These are phyloP conservation scores for Cerrena zonata DNA, from an alignment of 1,284 basidiomycete genomes.

Conservation along the genomic window DNA sequence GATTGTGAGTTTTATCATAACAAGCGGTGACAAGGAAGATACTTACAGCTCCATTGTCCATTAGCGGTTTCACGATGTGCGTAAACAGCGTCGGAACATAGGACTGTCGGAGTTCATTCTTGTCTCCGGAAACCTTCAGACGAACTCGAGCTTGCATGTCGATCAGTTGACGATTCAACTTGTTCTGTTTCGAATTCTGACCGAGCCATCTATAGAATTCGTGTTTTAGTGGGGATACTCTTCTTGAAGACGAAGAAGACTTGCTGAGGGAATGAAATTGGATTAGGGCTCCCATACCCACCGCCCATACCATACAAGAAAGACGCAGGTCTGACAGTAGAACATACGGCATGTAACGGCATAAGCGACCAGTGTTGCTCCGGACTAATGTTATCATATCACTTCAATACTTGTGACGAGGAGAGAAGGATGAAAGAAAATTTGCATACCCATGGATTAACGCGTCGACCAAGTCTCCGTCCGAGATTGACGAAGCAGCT, in stretches of 20 bases:
- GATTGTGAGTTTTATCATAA: background rate
- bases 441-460: constrained; percentile 86
- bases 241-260: constrained; percentile 24
- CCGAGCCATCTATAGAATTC: constrained; percentile 76
- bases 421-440: background rate
- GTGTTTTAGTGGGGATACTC: background rate
- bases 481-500: constrained; percentile 87
- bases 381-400: constrained; percentile 54
- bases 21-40: background rate
- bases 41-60: constrained; percentile 63
- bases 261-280: constrained; percentile 78
- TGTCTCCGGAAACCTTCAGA: constrained; percentile 84
- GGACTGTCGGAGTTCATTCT: constrained; percentile 82
- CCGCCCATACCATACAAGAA: constrained; percentile 70
- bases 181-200: constrained; percentile 89
- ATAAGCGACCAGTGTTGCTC: constrained; percentile 96
- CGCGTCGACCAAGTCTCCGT: constrained; percentile 90
- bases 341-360: constrained; percentile 88
- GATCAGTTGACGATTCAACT: constrained; percentile 74
- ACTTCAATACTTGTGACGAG: constrained; percentile 2
- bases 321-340: constrained; percentile 81
- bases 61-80: constrained; percentile 74
- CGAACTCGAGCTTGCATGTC: constrained; percentile 96
- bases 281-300: constrained; percentile 63
- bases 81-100: constrained; percentile 85